Base-by-base conservation (phyloP, 78 protist genomes). In the Salpingoeca rosetta region DNA sequence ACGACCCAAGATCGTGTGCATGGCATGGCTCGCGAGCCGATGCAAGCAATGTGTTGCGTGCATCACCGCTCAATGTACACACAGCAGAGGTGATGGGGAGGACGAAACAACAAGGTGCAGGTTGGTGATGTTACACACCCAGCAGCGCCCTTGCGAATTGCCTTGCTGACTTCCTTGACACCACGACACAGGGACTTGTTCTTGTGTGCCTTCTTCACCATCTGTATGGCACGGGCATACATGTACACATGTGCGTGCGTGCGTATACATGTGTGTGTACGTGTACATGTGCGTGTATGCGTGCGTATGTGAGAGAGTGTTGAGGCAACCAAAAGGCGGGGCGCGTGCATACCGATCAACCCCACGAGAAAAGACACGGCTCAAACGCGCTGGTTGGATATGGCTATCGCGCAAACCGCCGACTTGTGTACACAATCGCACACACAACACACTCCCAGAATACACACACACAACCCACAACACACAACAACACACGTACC, bases 141-240 rank as follows among this genome's bases (percentile, higher is more conserved):
- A 41, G 38, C 76, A 57, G 87, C 89, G 28, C 75, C 72, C 84
- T 89, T 94, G 72, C 91, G 84, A 56, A 96, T 65, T 0, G 94
- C 88, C 94, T 96, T 96, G 37, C 91, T 94, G 56, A 95, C 98
- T 86, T 95, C 98, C 86, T 93, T 94, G 45, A 95, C 96, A 31
- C 98, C 98, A 31, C 98, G 80, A 28, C 92, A 80, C 35, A 96
- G 36, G 36, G 35, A 40, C 90, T 94, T 96, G 45, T 36, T 83
- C 83, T 90, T 88, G 56, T 92, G 44, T 0, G 96, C 96, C 72
- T 1, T 27, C 41, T 7, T 26, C 35, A 75, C 42, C 37, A 37
- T 1, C 79, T 2, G n/a, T n/a, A n/a, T n/a, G n/a, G n/a, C n/a
- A n/a, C n/a, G n/a, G n/a, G n/a, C n/a, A n/a, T n/a, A n/a, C n/a